These are phyloP conservation scores for Zoysia pacifica DNA, from an alignment of 176 grass and related monocot species.

Conservation along the genomic window DNA sequence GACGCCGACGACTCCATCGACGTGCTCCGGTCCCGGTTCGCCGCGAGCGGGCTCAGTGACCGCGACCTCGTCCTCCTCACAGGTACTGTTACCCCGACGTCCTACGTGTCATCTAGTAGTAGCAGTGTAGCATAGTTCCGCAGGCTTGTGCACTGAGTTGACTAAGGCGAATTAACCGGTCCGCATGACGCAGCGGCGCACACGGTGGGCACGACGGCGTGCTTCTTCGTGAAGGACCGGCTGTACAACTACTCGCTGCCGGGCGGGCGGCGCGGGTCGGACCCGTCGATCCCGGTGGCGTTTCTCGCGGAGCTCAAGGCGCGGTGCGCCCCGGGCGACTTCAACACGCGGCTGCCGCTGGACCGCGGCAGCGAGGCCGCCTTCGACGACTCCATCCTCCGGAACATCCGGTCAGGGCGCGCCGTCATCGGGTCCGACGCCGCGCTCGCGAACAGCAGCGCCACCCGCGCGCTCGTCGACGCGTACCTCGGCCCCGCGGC, in stretches of 20 bases:
- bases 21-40: constrained; percentile 63
- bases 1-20: constrained; percentile 54
- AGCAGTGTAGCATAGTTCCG: no score
- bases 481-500: constrained; percentile 48
- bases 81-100: no score
- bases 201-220: constrained; percentile 87
- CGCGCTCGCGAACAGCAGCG: constrained; percentile 38
- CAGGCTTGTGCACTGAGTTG: no score
- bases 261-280: constrained; percentile 34
- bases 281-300: constrained; percentile 63
- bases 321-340: constrained; percentile 62
- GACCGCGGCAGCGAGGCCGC: constrained; percentile 69
- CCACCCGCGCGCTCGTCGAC: constrained; percentile 55
- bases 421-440: constrained; percentile 78
- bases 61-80: constrained; percentile 84
- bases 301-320: constrained; percentile 63
- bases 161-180: no score
- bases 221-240: constrained; percentile 78
- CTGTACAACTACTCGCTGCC: constrained; percentile 59
- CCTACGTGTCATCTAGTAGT: no score
- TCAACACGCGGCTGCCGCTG: constrained; percentile 67
- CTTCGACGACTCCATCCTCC: constrained; percentile 71
- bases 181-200: constrained; percentile 50
- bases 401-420: constrained; percentile 70
- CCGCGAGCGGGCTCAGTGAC: constrained; percentile 53